Percentiles rank a stretch among this genome's conserved stretches.
These are phyloP conservation scores for Paulownia fortunei DNA, from an alignment of 257 asterid species.

Conservation along the genomic window DNA sequence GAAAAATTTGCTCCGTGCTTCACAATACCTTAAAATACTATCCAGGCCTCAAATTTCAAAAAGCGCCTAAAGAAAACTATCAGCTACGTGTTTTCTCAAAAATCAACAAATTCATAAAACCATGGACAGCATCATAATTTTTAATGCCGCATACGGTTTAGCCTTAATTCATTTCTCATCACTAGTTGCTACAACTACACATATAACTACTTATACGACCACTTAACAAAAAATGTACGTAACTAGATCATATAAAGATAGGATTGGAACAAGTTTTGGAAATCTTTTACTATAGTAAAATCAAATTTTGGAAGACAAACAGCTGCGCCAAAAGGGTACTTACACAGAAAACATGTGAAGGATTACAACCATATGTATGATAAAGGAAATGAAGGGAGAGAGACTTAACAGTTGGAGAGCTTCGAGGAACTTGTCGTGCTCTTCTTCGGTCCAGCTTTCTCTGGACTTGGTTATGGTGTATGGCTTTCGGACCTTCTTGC, in stretches of 20 bases:
- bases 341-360: too few species aligned
- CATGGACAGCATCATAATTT: too few species aligned
- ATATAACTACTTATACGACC: too few species aligned
- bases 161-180: too few species aligned
- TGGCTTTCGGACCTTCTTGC: conserved; percentile 79
- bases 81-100: too few species aligned
- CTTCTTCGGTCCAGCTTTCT: conserved; percentile 94
- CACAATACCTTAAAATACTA: background rate
- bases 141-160: too few species aligned
- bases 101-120: too few species aligned
- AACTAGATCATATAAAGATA: background rate
- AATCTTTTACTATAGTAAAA: conserved; percentile 3
- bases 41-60: too few species aligned
- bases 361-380: too few species aligned
- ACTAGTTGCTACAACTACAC: too few species aligned
- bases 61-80: too few species aligned
- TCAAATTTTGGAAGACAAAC: background rate
- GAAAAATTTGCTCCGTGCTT: conserved; percentile 27
- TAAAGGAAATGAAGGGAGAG: background rate
- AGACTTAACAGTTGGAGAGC: conserved; percentile 81
- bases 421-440: conserved; percentile 91
- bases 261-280: background rate
- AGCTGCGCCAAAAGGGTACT: background rate
- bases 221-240: background rate
- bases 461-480: conserved; percentile 92